Evolutionary conservation across 306 rosid genomes (phyloP).

Genomic region (Cajanus cajan): DNA sequence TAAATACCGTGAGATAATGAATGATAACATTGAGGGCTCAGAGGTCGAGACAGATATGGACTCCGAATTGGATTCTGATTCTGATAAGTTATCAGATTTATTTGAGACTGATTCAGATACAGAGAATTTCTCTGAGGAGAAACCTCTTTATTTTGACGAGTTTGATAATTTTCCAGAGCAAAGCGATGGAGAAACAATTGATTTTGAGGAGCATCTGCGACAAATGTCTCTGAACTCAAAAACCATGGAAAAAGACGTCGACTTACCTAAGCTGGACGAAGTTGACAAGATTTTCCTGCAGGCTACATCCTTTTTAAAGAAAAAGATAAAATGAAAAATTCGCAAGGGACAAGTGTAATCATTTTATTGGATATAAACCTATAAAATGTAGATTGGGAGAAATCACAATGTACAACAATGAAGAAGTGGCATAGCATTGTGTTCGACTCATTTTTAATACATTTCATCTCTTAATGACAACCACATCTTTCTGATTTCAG

Average conservation of each 20-base stretch:
- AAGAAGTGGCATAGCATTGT: not conserved
- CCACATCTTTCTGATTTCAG: too few relatives aligned
- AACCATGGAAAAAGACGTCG: constrained; percentile 36
- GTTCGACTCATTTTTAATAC: not conserved
- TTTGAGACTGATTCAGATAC: constrained; percentile 72
- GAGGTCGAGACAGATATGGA: constrained; percentile 52
- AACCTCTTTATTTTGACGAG: constrained; percentile 73
- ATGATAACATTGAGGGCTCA: constrained; percentile 26
- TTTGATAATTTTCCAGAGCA: constrained; percentile 63
- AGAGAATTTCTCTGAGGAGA: constrained; percentile 42
- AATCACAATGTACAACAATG: not conserved
- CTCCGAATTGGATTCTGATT: constrained; percentile 50
- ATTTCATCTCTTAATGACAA: too few relatives aligned
- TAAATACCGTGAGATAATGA: constrained; percentile 36
- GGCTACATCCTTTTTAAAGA: constrained; percentile 70
- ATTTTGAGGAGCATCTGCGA: constrained; percentile 70
- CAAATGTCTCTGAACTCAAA: constrained; percentile 58
- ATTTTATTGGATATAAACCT: not conserved
- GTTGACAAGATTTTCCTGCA: constrained; percentile 75
- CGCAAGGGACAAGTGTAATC: constrained; percentile 3
- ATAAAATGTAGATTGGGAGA: not conserved
- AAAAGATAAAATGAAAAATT: constrained; percentile 48
- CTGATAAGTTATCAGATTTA: constrained; percentile 70
- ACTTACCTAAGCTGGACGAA: constrained; percentile 61
- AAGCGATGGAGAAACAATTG: constrained; percentile 49